A percentile compares a stretch with the other conserved stretches of the same genome.
Evolutionary conservation across 768 basidiomycete genomes (phyloP).

Genomic region (Mycena galopus): DNA sequence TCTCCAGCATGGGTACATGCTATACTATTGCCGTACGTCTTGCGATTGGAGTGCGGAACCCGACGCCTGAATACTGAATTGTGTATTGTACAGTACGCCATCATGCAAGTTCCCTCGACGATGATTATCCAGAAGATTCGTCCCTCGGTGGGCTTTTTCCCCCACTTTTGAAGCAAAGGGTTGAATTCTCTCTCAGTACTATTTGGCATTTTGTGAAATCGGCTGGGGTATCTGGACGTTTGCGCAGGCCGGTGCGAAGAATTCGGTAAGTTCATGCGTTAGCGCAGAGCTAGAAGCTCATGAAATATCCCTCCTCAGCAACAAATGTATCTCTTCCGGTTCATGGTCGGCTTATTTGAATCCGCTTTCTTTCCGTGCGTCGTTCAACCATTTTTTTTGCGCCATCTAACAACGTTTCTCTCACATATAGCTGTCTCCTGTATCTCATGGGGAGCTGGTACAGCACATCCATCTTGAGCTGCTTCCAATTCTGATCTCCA

Average conservation of each 20-base stretch:
- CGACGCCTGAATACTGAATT: no score
- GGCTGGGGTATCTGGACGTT: conserved; percentile 45
- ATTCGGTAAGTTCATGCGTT: conserved; percentile 18
- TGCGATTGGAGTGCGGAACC: background rate
- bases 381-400: background rate
- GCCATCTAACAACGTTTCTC: background rate
- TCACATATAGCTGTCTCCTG: conserved; percentile 20
- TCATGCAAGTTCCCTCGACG: conserved; percentile 41
- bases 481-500: background rate
- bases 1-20: conserved; percentile 40
- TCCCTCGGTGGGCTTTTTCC: conserved; percentile 32
- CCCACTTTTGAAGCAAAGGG: background rate
- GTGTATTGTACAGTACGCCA: conserved; percentile 22
- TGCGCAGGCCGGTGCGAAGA: conserved; percentile 42
- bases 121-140: conserved; percentile 41
- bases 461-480: background rate
- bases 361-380: conserved; percentile 41
- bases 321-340: conserved; percentile 43
- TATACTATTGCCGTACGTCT: conserved; percentile 41
- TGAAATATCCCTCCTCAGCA: conserved; percentile 8
- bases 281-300: background rate
- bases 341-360: conserved; percentile 42
- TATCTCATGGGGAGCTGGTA: conserved; percentile 45
- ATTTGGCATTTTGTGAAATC: conserved; percentile 39
- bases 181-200: conserved; percentile 18